Base-by-base conservation (phyloP, 2,329 filamentous ascomycete genomes). In the Alternaria panax region DNA sequence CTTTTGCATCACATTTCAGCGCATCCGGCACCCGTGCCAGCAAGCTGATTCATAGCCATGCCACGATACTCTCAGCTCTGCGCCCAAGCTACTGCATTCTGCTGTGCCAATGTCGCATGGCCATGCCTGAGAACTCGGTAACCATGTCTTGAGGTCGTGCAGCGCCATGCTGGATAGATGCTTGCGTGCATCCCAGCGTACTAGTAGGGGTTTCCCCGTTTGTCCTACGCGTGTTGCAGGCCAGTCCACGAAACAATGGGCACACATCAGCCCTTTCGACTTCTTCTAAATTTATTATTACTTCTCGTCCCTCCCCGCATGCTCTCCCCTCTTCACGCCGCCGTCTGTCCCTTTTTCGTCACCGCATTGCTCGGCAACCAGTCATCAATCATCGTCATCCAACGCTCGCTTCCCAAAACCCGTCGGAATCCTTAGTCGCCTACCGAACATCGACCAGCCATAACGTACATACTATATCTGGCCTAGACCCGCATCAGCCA, bases 211-310 rank as follows among this genome's bases (percentile, higher is more conserved):
- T 50, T 47, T 65, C 69, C 70, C 60, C 62, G 65, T 70, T 68
- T 60, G 70, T 72, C 62, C 65, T 69, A 73, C 71, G 74, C 70
- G 67, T 73, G 53, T 66, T 71, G 66, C 73, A 74, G 67, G 63
- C 60, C 62, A 50, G 65, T 64, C 65, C 72, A 71, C 72, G 71
- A 71, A 70, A 76, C 70, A 76, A 71, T 45, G 71, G 66, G 56
- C 65, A 65, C 67, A 69, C 46, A 57, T 68, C 72, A 72, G 71
- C 68, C 66, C 61, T 68, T 64, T 62, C 59, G 42, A 63, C 64
- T 48, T 69, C 66, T 67, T 66, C 66, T 70, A 70, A 74, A 73
- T 73, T 73, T 73, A 75, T 65, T 70, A 69, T 69, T 68, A 68
- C 58, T 59, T 63, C 62, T 73, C 63, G 60, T 68, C 66, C 56